A percentile compares a stretch with the other conserved stretches of the same genome.
Evolutionary conservation across 1,139 yeast genomes (phyloP).

Genomic region (Geotrichum aggregatum): DNA sequence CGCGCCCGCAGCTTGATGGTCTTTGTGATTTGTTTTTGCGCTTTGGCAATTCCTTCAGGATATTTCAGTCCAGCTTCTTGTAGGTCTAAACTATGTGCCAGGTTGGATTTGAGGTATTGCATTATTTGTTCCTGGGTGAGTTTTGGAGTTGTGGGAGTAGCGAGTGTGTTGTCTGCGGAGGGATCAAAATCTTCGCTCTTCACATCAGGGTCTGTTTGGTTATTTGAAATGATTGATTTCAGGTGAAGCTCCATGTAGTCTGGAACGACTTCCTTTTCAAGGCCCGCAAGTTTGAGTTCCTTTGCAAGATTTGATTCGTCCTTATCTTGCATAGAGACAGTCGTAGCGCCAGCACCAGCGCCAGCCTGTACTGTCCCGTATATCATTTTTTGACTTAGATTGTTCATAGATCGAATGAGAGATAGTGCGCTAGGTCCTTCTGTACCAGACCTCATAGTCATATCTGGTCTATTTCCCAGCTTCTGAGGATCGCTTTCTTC

Average conservation of each 20-base stretch:
- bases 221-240: neutral
- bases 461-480: constrained; percentile 78
- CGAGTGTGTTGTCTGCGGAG: neutral
- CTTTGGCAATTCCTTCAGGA: constrained; percentile 25
- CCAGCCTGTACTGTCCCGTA: constrained; percentile 44
- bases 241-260: constrained; percentile 59
- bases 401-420: constrained; percentile 82
- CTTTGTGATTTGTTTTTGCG: constrained; percentile 28
- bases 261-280: constrained; percentile 49
- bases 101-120: constrained; percentile 25
- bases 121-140: constrained; percentile 21
- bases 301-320: constrained; percentile 41
- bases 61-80: constrained; percentile 24
- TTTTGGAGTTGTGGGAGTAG: constrained; percentile 5
- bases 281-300: constrained; percentile 60
- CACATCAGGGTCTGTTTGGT: too few relatives aligned
- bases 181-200: too few relatives aligned
- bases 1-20: constrained; percentile 27
- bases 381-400: constrained; percentile 78
- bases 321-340: constrained; percentile 18
- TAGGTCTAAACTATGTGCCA: constrained; percentile 27
- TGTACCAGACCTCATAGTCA: constrained; percentile 67
- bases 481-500: constrained; percentile 73
- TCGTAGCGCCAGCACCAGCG: neutral
- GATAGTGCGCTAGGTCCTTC: constrained; percentile 64